A percentile compares a stretch with the other conserved stretches of the same genome.
phyloP scores from a whole-genome alignment of 169 alveolate genomes.

The Cryptosporidium meleagridis region DNA sequence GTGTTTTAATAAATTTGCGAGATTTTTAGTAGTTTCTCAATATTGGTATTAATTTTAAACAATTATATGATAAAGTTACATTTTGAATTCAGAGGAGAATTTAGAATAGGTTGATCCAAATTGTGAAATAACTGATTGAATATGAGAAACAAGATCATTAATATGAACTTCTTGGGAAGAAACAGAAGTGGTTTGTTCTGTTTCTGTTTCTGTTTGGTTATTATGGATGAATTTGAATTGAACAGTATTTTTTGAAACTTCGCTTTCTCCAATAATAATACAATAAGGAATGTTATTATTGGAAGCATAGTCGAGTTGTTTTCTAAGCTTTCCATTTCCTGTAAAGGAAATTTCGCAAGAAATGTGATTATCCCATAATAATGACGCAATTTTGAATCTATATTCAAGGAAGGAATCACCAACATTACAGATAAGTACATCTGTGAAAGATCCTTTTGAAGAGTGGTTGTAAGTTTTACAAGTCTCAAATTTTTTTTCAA shows the following conservation, averaged over 20 bases:
- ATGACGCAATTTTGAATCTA: slow-evolving; percentile 61
- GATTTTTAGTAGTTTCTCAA: background rate
- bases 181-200: background rate
- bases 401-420: slow-evolving; percentile 34
- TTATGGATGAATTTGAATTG: slow-evolving; percentile 27
- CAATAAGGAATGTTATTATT: slow-evolving; percentile 45
- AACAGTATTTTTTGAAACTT: slow-evolving; percentile 6
- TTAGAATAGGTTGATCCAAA: slow-evolving; percentile 42
- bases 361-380: slow-evolving; percentile 54
- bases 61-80: background rate
- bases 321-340: slow-evolving; percentile 57
- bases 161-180: slow-evolving; percentile 39
- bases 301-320: slow-evolving; percentile 62
- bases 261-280: slow-evolving; percentile 59
- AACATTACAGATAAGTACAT: slow-evolving; percentile 48
- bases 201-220: background rate
- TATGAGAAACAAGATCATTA: slow-evolving; percentile 3
- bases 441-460: slow-evolving; percentile 45
- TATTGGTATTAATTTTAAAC: background rate
- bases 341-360: slow-evolving; percentile 47
- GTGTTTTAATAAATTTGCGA: no score
- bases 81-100: slow-evolving; percentile 4
- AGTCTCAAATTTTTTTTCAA: slow-evolving; percentile 81
- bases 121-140: slow-evolving; percentile 2
- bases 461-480: background rate